Conservation (phyloP, 1,139 yeast genomes). For the Kodamaea fungicola region DNA sequence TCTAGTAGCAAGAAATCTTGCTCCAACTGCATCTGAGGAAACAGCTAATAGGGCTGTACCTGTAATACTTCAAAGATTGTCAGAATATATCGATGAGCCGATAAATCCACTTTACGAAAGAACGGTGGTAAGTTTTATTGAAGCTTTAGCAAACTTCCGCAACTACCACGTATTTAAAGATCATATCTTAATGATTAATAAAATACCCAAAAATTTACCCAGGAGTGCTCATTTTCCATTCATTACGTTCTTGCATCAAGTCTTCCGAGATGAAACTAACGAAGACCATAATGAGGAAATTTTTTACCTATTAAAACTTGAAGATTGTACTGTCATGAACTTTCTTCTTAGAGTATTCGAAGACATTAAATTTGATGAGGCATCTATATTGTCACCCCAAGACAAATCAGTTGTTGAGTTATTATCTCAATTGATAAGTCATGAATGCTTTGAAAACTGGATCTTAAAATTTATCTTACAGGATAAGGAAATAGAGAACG, state of each 20-base stretch:
- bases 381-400: conserved; percentile 1
- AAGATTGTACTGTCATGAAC: conserved; percentile 5
- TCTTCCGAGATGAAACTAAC: conserved; percentile 6
- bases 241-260: conserved; percentile 5
- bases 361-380: conserved; percentile 8
- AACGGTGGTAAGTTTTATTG: conserved; percentile 10
- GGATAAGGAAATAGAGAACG: conserved; percentile 1
- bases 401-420: conserved; percentile 5
- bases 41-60: conserved; percentile 2
- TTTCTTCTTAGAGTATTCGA: conserved; percentile 8
- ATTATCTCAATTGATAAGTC: conserved; percentile 10
- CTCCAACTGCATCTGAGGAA: conserved; percentile 2
- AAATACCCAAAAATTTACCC: neutral
- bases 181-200: neutral
- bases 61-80: conserved; percentile 4
- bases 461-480: conserved; percentile 1
- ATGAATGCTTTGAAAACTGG: conserved; percentile 16
- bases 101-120: conserved; percentile 7
- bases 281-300: conserved; percentile 10
- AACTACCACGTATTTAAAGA: conserved; percentile 1
- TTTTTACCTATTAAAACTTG: conserved; percentile 6
- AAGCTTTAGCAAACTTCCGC: conserved; percentile 12
- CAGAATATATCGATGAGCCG: conserved; percentile 1
- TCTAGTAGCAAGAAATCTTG: conserved; percentile 6
- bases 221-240: conserved; percentile 2